Evolutionary conservation across 2,329 filamentous ascomycete genomes (phyloP).

Genomic region (Aspergillus tamarii): DNA sequence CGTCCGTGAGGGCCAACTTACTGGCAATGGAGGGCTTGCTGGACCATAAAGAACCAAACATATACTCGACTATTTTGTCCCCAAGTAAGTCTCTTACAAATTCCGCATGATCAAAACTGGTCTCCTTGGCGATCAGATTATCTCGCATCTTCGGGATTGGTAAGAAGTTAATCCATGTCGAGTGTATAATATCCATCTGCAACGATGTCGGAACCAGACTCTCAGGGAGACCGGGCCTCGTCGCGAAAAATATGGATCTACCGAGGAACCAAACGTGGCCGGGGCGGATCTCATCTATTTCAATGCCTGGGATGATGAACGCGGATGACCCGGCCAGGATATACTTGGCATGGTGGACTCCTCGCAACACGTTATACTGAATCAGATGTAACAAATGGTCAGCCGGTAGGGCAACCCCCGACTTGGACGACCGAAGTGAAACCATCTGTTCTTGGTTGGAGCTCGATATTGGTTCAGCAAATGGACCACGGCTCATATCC

Average conservation of each 20-base stretch:
- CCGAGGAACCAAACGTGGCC: conserved; percentile 9
- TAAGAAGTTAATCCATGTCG: conserved; percentile 24
- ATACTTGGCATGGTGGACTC: conserved; percentile 23
- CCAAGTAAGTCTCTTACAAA: conserved; percentile 20
- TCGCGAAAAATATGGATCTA: conserved; percentile 12
- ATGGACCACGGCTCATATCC: too few species aligned
- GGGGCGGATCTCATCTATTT: not conserved
- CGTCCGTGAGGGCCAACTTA: not conserved
- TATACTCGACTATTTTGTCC: not conserved
- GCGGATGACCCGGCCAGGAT: conserved; percentile 19
- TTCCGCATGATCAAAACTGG: conserved; percentile 17
- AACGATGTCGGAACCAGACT: conserved; percentile 18
- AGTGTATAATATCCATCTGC: conserved; percentile 21
- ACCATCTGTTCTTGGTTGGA: not conserved
- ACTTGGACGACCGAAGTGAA: not conserved
- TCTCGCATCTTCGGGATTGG: conserved; percentile 24
- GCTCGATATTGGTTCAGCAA: not conserved
- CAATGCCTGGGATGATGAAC: not conserved
- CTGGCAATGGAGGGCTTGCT: not conserved
- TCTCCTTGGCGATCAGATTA: conserved; percentile 20
- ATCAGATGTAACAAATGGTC: conserved; percentile 31
- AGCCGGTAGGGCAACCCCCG: conserved; percentile 9
- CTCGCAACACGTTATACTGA: conserved; percentile 32
- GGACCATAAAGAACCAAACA: conserved; percentile 1
- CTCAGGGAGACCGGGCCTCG: conserved; percentile 10